A percentile compares a stretch with the other conserved stretches of the same genome.
Conservation (phyloP, 1,284 basidiomycete species). For the Stereum hirsutum region DNA sequence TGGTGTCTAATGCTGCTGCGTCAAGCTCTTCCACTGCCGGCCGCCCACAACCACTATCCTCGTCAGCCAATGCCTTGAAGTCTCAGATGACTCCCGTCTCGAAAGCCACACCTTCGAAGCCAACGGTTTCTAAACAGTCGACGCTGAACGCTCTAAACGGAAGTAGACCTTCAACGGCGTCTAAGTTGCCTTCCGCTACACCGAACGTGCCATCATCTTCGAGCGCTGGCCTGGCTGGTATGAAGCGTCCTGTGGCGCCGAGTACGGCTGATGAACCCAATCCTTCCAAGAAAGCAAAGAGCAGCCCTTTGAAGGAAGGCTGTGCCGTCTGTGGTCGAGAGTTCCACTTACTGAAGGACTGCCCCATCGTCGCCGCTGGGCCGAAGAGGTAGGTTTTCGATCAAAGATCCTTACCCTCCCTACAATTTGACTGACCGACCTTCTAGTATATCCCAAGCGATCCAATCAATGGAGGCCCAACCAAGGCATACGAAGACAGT, state of each 20-base stretch:
- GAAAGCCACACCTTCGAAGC: no score
- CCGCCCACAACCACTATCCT: no score
- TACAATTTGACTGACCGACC: not conserved
- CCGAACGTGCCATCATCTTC: no score
- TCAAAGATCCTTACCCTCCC: not conserved
- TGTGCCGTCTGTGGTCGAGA: constrained; percentile 18
- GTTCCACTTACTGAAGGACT: constrained; percentile 38
- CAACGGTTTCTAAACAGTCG: no score
- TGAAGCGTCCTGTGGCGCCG: not conserved
- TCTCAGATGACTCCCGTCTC: no score
- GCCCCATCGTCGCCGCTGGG: constrained; percentile 40
- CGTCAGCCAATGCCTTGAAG: no score
- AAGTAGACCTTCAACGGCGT: no score
- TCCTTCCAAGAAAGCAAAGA: no score
- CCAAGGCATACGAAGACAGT: constrained; percentile 27
- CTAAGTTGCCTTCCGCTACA: no score
- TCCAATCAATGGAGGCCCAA: constrained; percentile 36
- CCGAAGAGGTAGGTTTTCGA: constrained; percentile 34
- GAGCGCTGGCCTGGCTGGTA: not conserved
- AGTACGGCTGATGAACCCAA: no score
- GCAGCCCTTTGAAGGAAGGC: constrained; percentile 27
- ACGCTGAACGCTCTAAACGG: no score
- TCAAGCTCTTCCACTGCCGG: not conserved
- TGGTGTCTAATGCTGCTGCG: no score
- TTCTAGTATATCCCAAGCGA: constrained; percentile 35